Evolutionary conservation across 768 basidiomycete genomes (phyloP).

Genomic region (Hygrocybe punicea): DNA sequence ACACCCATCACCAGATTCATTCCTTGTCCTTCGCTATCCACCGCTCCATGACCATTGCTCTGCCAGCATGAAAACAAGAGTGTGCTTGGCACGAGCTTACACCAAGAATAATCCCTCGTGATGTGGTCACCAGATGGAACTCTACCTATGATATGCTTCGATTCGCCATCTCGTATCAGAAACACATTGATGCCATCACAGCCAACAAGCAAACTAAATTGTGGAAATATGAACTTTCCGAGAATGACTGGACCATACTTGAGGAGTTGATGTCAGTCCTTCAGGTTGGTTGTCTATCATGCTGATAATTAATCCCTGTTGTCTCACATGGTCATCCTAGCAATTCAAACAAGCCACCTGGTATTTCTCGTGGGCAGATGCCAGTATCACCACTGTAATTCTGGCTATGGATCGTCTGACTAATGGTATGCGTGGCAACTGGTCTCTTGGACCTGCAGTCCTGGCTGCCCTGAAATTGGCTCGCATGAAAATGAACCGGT

Average conservation of each 20-base stretch:
- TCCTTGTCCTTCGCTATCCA: conserved; percentile 22
- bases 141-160: no score
- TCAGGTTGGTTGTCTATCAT: no score
- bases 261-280: no score
- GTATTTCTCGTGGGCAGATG: conserved; percentile 2
- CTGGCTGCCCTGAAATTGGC: conserved; percentile 12
- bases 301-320: not conserved
- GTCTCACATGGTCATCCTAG: not conserved
- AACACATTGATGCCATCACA: conserved; percentile 18
- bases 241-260: no score
- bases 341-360: conserved; percentile 2
- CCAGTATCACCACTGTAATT: conserved; percentile 27
- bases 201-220: conserved; percentile 9
- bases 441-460: no score
- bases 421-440: no score
- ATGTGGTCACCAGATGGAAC: no score
- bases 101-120: no score
- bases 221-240: conserved; percentile 13
- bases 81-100: no score
- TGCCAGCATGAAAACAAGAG: no score
- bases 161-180: no score
- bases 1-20: conserved; percentile 13
- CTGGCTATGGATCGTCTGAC: conserved; percentile 36
- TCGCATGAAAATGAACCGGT: conserved; percentile 22
- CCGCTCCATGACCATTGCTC: conserved; percentile 27